Percentiles rank a stretch among this genome's conserved stretches.
Evolutionary conservation across 2,329 filamentous ascomycete genomes (phyloP).

Genomic region (Gliomastix tumulicola): DNA sequence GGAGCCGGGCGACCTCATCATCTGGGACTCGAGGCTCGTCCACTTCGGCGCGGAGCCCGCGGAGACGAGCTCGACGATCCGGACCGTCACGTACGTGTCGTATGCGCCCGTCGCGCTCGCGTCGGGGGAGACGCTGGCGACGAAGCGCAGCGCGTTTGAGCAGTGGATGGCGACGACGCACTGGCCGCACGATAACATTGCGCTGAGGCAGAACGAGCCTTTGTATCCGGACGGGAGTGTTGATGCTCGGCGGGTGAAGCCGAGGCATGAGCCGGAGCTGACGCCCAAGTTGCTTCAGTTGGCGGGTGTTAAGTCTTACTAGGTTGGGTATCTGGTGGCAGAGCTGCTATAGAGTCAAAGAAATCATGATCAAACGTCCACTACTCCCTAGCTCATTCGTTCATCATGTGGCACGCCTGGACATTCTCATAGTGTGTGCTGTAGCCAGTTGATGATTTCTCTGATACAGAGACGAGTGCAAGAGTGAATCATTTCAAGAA

Average conservation of each 20-base stretch:
- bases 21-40: conserved; percentile 38
- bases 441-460: no score
- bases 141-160: conserved; percentile 16
- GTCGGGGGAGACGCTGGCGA: conserved; percentile 13
- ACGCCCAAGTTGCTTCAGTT: conserved; percentile 16
- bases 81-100: conserved; percentile 27
- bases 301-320: conserved; percentile 16
- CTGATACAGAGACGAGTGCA: no score
- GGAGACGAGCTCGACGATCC: conserved; percentile 18
- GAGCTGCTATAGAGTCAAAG: no score
- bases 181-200: conserved; percentile 28
- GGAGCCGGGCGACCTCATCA: conserved; percentile 16
- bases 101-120: conserved; percentile 27
- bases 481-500: no score
- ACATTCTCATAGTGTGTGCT: no score
- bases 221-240: conserved; percentile 23
- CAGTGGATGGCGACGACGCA: conserved; percentile 16
- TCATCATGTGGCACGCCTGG: no score
- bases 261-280: conserved; percentile 14
- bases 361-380: no score
- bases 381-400: no score
- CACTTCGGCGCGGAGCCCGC: conserved; percentile 30
- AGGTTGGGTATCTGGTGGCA: no score
- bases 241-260: conserved; percentile 20
- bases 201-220: conserved; percentile 19